Evolutionary conservation across 1,284 basidiomycete genomes (phyloP).

Genomic region (Microbotryum violaceum): DNA sequence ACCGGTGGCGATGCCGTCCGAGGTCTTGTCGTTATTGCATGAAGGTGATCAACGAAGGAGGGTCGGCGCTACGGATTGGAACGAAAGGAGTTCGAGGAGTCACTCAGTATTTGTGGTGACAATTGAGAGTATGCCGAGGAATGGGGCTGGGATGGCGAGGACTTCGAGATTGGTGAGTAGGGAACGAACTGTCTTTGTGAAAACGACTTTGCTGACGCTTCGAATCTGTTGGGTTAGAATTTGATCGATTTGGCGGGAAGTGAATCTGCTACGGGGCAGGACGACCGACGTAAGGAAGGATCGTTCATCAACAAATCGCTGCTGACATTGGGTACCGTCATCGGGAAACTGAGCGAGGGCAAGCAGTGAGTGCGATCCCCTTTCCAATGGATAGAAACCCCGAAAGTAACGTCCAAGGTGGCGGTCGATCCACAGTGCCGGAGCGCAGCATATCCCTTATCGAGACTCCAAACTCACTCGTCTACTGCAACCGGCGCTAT

Average conservation of each 20-base stretch:
- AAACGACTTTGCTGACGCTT: background rate
- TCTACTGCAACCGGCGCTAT: slow-evolving; percentile 50
- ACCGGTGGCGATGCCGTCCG: slow-evolving; percentile 47
- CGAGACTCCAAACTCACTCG: slow-evolving; percentile 50
- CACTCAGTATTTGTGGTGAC: slow-evolving; percentile 51
- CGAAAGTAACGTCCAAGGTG: background rate
- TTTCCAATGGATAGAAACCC: too few species aligned
- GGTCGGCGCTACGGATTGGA: slow-evolving; percentile 53
- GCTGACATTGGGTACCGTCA: slow-evolving; percentile 45
- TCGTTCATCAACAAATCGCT: slow-evolving; percentile 52
- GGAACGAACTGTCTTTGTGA: background rate
- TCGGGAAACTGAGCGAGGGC: slow-evolving; percentile 49
- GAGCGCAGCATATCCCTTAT: slow-evolving; percentile 47
- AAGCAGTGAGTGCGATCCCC: background rate
- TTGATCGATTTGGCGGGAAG: slow-evolving; percentile 53
- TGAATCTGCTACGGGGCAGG: slow-evolving; percentile 50
- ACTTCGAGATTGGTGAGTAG: slow-evolving; percentile 19
- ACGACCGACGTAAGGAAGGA: slow-evolving; percentile 50
- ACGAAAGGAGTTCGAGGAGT: slow-evolving; percentile 48
- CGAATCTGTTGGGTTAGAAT: slow-evolving; percentile 38
- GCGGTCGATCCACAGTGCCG: background rate
- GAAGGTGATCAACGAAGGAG: slow-evolving; percentile 47
- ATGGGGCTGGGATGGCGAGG: slow-evolving; percentile 17
- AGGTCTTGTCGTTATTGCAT: slow-evolving; percentile 47
- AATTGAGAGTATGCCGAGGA: slow-evolving; percentile 33